Percentiles rank a stretch among this genome's conserved stretches.
Evolutionary conservation across 2,329 filamentous ascomycete genomes (phyloP).

Genomic region (Colletotrichum tamarilloi): DNA sequence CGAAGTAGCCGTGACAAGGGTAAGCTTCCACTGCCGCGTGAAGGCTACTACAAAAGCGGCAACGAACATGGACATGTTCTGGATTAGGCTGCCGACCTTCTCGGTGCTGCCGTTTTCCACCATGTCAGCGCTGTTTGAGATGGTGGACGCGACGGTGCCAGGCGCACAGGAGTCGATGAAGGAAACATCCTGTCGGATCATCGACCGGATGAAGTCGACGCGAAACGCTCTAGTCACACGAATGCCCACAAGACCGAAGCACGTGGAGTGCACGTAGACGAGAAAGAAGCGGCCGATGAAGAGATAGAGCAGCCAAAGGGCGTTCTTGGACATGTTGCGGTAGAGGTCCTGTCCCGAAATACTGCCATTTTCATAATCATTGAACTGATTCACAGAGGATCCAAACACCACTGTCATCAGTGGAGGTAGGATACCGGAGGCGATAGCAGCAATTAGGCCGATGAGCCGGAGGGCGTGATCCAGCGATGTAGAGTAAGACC

Average conservation of each 20-base stretch:
- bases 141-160: background rate
- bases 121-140: background rate
- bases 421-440: background rate
- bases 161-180: background rate
- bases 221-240: background rate
- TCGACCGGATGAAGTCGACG: background rate
- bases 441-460: background rate
- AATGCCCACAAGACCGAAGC: background rate
- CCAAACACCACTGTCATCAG: constrained; percentile 3
- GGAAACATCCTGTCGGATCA: background rate
- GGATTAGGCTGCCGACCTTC: background rate
- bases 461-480: background rate
- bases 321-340: background rate
- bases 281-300: background rate
- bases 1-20: background rate
- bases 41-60: background rate
- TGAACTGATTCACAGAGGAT: background rate
- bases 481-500: background rate
- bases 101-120: background rate
- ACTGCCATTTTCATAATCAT: background rate
- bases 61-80: background rate
- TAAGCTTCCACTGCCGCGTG: background rate
- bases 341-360: background rate
- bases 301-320: background rate
- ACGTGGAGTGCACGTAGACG: background rate